Conservation (phyloP, 306 rosid species). For the Prunus dulcis region DNA sequence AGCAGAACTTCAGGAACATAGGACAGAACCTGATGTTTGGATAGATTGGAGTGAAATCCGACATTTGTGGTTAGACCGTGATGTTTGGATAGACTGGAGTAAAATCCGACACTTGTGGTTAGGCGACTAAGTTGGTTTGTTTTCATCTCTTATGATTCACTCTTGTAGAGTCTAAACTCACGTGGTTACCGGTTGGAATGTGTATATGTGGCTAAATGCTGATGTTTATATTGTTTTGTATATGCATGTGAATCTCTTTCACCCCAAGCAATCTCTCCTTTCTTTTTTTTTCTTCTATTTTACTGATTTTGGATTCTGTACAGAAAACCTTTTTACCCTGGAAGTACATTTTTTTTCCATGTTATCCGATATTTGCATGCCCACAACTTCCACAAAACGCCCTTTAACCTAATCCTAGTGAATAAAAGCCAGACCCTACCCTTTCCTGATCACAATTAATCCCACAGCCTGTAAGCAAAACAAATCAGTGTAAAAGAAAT, state of each 20-base stretch:
- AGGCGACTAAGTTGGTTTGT: slow-evolving; percentile 9
- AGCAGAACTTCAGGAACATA: slow-evolving; percentile 3
- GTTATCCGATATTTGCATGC: too few species aligned
- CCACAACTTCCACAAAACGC: too few species aligned
- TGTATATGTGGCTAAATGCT: neutral
- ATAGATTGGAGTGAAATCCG: too few species aligned
- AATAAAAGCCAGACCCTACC: too few species aligned
- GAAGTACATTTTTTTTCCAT: too few species aligned
- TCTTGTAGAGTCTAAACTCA: neutral
- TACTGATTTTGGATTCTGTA: neutral
- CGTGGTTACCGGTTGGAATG: neutral
- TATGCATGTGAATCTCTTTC: neutral
- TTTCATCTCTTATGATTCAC: neutral
- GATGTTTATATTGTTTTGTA: neutral
- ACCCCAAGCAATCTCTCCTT: neutral
- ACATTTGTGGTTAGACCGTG: too few species aligned
- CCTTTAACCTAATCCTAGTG: too few species aligned
- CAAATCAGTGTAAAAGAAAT: neutral
- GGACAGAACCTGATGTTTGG: slow-evolving; percentile 5
- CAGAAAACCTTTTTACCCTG: neutral
- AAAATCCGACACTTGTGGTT: slow-evolving; percentile 72
- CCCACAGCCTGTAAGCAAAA: neutral
- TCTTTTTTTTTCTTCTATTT: neutral
- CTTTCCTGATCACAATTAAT: too few species aligned
- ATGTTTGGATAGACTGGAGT: slow-evolving; percentile 39